These are phyloP conservation scores for Leishmania lainsoni DNA, from an alignment of 208 protist species.

Conservation along the genomic window DNA sequence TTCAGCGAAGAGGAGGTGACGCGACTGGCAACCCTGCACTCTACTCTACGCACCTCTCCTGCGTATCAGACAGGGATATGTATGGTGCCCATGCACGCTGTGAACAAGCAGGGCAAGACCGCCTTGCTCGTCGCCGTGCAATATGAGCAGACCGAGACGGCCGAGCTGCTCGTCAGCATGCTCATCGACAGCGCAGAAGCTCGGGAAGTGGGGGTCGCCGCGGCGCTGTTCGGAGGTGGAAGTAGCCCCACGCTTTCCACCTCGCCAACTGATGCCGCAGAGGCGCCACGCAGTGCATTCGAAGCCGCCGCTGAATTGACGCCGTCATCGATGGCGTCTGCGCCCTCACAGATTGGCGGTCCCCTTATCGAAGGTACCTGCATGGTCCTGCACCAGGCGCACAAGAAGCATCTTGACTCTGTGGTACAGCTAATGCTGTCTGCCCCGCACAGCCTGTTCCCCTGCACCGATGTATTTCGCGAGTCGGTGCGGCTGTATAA, in stretches of 20 bases:
- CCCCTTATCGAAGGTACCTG: constrained; percentile 72
- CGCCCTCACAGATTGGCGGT: constrained; percentile 36
- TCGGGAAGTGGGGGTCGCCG: not conserved
- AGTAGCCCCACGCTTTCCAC: not conserved
- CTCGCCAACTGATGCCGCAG: not conserved
- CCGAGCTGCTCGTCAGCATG: constrained; percentile 63
- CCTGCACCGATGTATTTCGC: constrained; percentile 31
- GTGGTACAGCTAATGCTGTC: constrained; percentile 69
- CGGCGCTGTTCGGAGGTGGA: not conserved
- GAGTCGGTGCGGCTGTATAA: constrained; percentile 30
- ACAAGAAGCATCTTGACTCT: constrained; percentile 53
- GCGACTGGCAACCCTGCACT: constrained; percentile 27
- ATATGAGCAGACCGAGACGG: constrained; percentile 48
- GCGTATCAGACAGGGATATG: constrained; percentile 19
- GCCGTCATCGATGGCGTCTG: not conserved
- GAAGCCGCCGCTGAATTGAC: constrained; percentile 12
- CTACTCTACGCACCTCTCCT: constrained; percentile 8
- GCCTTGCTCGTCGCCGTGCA: constrained; percentile 77
- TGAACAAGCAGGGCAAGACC: constrained; percentile 68
- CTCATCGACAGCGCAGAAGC: constrained; percentile 24
- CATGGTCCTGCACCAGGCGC: constrained; percentile 58
- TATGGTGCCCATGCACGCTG: constrained; percentile 31
- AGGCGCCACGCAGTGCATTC: not conserved
- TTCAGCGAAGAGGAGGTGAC: constrained; percentile 76
- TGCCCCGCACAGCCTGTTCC: constrained; percentile 31